Evolutionary conservation across 2,329 filamentous ascomycete genomes (phyloP).

Genomic region (Claviceps sp.): DNA sequence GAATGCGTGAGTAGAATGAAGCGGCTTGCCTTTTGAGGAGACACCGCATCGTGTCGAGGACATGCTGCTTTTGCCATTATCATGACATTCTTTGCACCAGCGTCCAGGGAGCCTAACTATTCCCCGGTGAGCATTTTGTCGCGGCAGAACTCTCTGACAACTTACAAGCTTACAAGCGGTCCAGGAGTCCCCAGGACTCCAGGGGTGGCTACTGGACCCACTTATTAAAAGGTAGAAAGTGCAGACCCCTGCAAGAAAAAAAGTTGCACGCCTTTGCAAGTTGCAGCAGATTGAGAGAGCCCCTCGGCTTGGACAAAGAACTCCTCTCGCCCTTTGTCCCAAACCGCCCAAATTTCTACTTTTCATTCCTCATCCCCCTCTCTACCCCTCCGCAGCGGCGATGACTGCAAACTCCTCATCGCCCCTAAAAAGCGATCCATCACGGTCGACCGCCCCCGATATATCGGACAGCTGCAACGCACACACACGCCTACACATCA

Average conservation of each 20-base stretch:
- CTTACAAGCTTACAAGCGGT: too few relatives aligned
- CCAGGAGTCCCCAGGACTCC: too few relatives aligned
- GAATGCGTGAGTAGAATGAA: background rate
- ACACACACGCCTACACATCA: slow-evolving; percentile 57
- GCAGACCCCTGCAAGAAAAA: background rate
- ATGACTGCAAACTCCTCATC: background rate
- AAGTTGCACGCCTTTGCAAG: too few relatives aligned
- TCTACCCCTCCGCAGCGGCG: background rate
- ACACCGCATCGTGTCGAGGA: too few relatives aligned
- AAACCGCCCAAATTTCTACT: background rate
- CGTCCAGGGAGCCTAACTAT: too few relatives aligned
- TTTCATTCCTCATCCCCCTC: background rate
- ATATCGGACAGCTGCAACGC: background rate
- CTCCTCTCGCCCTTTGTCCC: background rate
- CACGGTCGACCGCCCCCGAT: background rate
- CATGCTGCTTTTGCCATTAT: too few relatives aligned
- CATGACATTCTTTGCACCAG: too few relatives aligned
- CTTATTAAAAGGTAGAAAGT: background rate
- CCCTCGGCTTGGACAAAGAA: too few relatives aligned
- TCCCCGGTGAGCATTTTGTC: background rate
- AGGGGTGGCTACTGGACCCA: background rate
- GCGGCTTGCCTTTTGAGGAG: background rate
- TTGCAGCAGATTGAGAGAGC: too few relatives aligned
- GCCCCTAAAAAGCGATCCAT: background rate
- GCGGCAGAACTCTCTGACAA: background rate